Evolutionary conservation across 2,329 filamentous ascomycete species (phyloP).

Genomic region (Cadophora sp.): DNA sequence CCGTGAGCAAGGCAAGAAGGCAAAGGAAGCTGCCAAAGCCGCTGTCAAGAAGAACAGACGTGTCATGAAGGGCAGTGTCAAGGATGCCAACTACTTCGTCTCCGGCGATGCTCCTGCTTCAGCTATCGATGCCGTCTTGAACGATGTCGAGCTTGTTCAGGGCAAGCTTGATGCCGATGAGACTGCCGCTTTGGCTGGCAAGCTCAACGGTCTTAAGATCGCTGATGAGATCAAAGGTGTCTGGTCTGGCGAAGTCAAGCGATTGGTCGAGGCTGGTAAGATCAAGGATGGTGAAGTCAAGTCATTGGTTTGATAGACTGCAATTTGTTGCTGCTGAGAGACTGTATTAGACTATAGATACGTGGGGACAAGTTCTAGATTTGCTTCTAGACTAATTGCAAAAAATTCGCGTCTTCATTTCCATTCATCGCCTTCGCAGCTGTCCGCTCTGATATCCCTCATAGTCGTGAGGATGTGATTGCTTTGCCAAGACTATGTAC

Average conservation of each 20-base stretch:
- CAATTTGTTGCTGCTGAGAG: constrained; percentile 46
- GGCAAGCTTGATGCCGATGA: constrained; percentile 90
- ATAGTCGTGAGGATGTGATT: too few species aligned
- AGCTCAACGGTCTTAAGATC: constrained; percentile 81
- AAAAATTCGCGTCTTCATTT: background rate
- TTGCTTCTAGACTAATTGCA: constrained; percentile 32
- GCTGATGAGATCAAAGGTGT: constrained; percentile 84
- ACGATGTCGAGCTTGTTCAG: constrained; percentile 87
- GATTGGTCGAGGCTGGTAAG: constrained; percentile 82
- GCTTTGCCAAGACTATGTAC: too few species aligned
- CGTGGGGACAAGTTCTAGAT: background rate
- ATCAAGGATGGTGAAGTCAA: constrained; percentile 85
- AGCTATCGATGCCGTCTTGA: constrained; percentile 82
- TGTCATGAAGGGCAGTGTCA: constrained; percentile 89
- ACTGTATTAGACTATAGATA: constrained; percentile 10
- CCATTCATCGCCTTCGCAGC: background rate
- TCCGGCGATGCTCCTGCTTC: constrained; percentile 73
- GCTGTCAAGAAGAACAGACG: constrained; percentile 99
- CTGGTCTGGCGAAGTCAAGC: constrained; percentile 79
- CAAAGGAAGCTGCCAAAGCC: constrained; percentile 98
- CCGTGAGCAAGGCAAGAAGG: constrained; percentile 88
- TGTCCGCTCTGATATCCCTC: too few species aligned
- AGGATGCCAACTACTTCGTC: constrained; percentile 97
- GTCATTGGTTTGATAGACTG: constrained; percentile 53
- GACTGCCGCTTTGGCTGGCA: constrained; percentile 80